Evolutionary conservation across 352 stramenopile genomes (phyloP).

Genomic region (Phytophthora fragariaefolia): DNA sequence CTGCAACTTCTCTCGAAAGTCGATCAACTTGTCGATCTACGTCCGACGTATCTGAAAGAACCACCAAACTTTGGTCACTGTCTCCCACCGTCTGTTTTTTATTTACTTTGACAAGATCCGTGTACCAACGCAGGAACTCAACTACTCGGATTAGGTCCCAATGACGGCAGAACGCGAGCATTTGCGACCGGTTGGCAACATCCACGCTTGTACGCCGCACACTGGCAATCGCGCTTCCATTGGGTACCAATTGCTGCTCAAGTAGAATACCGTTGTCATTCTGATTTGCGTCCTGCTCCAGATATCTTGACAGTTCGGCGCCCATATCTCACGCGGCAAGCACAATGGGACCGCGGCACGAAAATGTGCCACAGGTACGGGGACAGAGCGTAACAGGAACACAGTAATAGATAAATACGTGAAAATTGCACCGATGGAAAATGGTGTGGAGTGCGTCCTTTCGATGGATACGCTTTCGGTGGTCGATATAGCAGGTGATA

Average conservation of each 20-base stretch:
- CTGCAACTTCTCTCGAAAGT: slow-evolving; percentile 39
- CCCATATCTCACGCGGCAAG: slow-evolving; percentile 36
- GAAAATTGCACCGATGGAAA: background rate
- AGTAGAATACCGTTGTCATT: slow-evolving; percentile 53
- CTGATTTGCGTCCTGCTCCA: slow-evolving; percentile 49
- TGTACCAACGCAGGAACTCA: slow-evolving; percentile 71
- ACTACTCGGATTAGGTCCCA: slow-evolving; percentile 61
- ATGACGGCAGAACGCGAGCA: slow-evolving; percentile 67
- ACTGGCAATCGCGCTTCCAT: slow-evolving; percentile 1
- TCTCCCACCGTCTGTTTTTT: slow-evolving; percentile 17
- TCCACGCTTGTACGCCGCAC: slow-evolving; percentile 46
- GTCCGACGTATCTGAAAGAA: slow-evolving; percentile 32
- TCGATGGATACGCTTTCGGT: slow-evolving; percentile 34
- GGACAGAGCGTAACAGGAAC: background rate
- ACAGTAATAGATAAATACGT: background rate
- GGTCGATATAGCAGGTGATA: slow-evolving; percentile 6
- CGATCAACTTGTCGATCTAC: slow-evolving; percentile 43
- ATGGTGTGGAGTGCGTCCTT: slow-evolving; percentile 15
- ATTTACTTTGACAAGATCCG: slow-evolving; percentile 36
- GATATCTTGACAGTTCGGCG: slow-evolving; percentile 46
- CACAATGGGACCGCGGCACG: background rate
- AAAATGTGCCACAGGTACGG: background rate
- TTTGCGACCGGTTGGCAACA: slow-evolving; percentile 49
- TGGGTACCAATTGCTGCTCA: slow-evolving; percentile 32
- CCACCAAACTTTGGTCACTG: background rate